Conservation (phyloP, 495 filamentous ascomycete species). For the Chaetomidium leptoderma region DNA sequence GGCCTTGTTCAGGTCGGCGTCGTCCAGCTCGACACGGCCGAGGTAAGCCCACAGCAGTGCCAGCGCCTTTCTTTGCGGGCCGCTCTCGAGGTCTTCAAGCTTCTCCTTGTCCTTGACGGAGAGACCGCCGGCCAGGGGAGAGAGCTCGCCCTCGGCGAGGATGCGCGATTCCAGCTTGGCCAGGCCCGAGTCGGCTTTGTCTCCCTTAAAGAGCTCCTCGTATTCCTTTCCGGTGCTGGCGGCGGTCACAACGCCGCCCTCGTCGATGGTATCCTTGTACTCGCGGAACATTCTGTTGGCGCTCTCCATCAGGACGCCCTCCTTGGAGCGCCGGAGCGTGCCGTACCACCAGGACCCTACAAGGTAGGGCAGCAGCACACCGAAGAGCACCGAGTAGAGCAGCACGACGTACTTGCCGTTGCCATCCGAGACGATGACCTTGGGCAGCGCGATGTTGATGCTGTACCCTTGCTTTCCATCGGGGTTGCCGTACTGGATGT, state of each 20-base stretch:
- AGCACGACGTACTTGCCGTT: constrained; percentile 93
- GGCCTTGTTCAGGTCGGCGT: constrained; percentile 66
- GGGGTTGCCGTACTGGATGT: constrained; percentile 88
- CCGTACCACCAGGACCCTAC: constrained; percentile 99
- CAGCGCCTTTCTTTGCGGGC: constrained; percentile 75
- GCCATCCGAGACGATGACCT: constrained; percentile 87
- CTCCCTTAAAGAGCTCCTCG: constrained; percentile 59
- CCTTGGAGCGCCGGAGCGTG: constrained; percentile 83
- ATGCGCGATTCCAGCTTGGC: constrained; percentile 78
- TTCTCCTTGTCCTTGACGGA: constrained; percentile 65
- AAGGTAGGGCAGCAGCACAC: constrained; percentile 84
- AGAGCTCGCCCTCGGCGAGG: constrained; percentile 50
- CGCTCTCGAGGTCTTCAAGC: constrained; percentile 63
- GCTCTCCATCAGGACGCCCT: constrained; percentile 84
- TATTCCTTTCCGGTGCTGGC: constrained; percentile 82
- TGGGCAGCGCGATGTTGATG: constrained; percentile 93
- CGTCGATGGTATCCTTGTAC: constrained; percentile 76
- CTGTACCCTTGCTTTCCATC: constrained; percentile 97
- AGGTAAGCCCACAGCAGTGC: constrained; percentile 93
- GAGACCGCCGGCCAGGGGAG: constrained; percentile 52
- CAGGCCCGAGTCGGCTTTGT: constrained; percentile 68
- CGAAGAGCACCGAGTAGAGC: constrained; percentile 80
- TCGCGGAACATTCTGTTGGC: constrained; percentile 90
- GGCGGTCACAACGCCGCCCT: constrained; percentile 72
- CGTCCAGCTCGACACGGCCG: constrained; percentile 72